Evolutionary conservation across 2,329 filamentous ascomycete species (phyloP).

Genomic region (Trichoderma guizhouense): DNA sequence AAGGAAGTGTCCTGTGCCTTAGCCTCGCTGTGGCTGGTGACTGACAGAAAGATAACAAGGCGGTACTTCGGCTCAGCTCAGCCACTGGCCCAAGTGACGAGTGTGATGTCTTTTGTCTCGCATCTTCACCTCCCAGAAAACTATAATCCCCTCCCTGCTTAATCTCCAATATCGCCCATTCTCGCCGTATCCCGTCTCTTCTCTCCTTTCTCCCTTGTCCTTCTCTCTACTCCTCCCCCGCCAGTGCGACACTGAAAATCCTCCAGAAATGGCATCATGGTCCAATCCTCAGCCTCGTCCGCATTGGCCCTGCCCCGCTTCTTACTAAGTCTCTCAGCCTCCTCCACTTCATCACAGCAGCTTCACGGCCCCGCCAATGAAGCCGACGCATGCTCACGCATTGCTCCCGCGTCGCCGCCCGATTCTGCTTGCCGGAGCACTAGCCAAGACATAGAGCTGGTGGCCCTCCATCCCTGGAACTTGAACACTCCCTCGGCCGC

Average conservation of each 20-base stretch:
- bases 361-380: background rate
- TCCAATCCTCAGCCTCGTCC: conserved; percentile 8
- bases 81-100: background rate
- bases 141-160: background rate
- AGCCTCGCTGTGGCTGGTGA: conserved; percentile 6
- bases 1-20: background rate
- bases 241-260: background rate
- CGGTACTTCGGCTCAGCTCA: background rate
- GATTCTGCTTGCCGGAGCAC: background rate
- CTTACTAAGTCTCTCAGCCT: conserved; percentile 16
- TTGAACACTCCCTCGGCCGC: background rate
- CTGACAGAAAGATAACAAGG: background rate
- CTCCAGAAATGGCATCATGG: background rate
- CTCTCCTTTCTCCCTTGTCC: too few species aligned
- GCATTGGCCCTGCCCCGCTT: conserved; percentile 6
- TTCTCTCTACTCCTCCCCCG: background rate
- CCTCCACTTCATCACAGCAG: conserved; percentile 4
- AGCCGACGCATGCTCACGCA: background rate
- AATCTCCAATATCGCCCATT: background rate
- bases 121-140: background rate
- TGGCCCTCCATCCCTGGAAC: background rate
- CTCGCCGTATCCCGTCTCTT: background rate
- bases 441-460: conserved; percentile 2
- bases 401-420: background rate
- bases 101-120: background rate